These are phyloP conservation scores for Lachnellula cervina DNA, from an alignment of 2,329 filamentous ascomycete genomes.

Conservation along the genomic window DNA sequence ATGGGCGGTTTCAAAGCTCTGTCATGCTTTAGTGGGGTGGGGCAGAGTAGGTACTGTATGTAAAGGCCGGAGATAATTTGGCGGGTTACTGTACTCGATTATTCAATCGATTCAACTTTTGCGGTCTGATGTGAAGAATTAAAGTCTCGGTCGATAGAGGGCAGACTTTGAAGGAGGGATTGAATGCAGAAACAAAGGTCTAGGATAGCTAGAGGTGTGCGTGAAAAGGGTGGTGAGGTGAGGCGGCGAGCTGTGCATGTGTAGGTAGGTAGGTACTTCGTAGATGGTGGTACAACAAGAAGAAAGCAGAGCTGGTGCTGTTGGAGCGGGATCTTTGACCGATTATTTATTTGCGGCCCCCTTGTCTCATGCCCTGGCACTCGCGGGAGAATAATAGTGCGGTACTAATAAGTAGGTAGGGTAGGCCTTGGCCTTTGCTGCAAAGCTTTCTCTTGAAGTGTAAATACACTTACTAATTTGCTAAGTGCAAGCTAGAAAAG, in stretches of 20 bases:
- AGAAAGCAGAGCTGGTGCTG: neutral
- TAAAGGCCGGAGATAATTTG: neutral
- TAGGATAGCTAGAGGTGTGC: neutral
- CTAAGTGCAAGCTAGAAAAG: neutral
- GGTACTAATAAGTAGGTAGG: neutral
- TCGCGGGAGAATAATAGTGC: neutral
- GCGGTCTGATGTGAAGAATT: neutral
- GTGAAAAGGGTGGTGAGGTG: neutral
- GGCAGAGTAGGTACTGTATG: neutral
- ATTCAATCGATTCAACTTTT: neutral
- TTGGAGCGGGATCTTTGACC: constrained; percentile 1
- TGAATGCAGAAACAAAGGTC: neutral
- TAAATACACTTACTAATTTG: too few species aligned
- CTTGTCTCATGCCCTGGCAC: constrained; percentile 11
- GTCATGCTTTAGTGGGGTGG: constrained; percentile 19
- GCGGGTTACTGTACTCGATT: neutral
- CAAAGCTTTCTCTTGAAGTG: too few species aligned
- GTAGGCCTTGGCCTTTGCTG: neutral
- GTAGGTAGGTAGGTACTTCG: too few species aligned
- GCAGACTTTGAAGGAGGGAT: neutral
- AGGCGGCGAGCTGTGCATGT: neutral
- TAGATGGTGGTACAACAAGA: neutral
- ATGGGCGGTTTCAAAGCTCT: constrained; percentile 21
- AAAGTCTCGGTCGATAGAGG: neutral
- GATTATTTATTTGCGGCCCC: constrained; percentile 13